Conservation (phyloP, 163 green algal genomes). For the Scenedesmus sp. region DNA sequence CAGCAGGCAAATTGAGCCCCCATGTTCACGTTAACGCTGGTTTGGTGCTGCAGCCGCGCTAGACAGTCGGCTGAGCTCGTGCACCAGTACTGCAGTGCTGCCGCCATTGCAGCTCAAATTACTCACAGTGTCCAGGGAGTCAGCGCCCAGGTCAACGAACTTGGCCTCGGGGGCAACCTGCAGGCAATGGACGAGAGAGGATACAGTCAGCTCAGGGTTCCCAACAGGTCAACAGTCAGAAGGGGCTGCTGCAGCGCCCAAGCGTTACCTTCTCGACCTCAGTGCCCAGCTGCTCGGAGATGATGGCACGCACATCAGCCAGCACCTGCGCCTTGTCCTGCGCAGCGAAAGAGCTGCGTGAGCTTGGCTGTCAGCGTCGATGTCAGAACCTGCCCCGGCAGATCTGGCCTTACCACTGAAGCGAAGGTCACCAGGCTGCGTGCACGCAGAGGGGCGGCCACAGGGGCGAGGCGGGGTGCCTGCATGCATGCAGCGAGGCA, state of each 20-base stretch:
- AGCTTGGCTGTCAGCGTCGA: conserved; percentile 35
- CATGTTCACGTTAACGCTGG: too few species aligned
- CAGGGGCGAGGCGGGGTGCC: conserved; percentile 48
- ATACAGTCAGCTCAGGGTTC: neutral
- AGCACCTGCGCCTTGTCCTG: conserved; percentile 89
- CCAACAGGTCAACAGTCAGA: neutral
- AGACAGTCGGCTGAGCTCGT: neutral
- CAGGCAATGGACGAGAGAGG: neutral
- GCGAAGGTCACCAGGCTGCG: conserved; percentile 68
- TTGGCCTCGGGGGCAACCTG: conserved; percentile 91
- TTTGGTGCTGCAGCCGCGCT: neutral
- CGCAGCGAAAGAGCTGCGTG: neutral
- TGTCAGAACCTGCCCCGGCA: conserved; percentile 5
- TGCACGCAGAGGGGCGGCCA: conserved; percentile 62
- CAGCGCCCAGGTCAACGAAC: conserved; percentile 98
- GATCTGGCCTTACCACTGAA: conserved; percentile 62
- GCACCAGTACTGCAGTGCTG: neutral
- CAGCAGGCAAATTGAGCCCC: too few species aligned
- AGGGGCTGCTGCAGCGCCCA: neutral
- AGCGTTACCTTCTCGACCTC: conserved; percentile 85
- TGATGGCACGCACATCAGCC: conserved; percentile 90
- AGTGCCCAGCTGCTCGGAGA: conserved; percentile 94
- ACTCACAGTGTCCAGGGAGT: conserved; percentile 98
- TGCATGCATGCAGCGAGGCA: conserved; percentile 19
- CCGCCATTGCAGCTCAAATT: neutral